A percentile compares a stretch with the other conserved stretches of the same genome.
These are phyloP conservation scores for Oryza officinalis DNA, from an alignment of 176 grass and related monocot species.

Conservation along the genomic window DNA sequence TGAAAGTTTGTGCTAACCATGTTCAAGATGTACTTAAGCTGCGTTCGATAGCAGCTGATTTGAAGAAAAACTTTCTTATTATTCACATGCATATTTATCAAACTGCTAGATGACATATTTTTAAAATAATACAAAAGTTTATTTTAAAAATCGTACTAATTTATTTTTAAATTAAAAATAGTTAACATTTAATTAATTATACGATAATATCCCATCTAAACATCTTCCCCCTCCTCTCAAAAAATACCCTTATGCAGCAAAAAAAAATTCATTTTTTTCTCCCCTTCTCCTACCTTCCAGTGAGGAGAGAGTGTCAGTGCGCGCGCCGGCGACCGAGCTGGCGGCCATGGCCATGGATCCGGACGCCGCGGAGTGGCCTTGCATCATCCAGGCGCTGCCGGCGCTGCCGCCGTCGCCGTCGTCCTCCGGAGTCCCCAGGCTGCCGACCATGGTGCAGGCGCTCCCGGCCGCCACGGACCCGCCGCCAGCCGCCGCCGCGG, in stretches of 20 bases:
- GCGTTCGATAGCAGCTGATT: too few species aligned
- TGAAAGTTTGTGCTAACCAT: too few species aligned
- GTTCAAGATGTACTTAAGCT: background rate
- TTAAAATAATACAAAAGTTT: too few species aligned
- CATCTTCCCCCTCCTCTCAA: too few species aligned
- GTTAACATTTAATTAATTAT: too few species aligned
- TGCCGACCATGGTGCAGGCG: constrained; percentile 13
- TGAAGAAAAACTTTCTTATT: too few species aligned
- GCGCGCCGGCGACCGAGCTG: too few species aligned
- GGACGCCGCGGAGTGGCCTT: constrained; percentile 26
- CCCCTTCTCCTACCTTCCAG: background rate
- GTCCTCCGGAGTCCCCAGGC: background rate
- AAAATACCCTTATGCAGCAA: background rate
- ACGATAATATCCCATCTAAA: too few species aligned
- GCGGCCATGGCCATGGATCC: constrained; percentile 25
- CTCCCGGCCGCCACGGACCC: constrained; percentile 27
- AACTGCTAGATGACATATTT: too few species aligned
- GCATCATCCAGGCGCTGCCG: constrained; percentile 62
- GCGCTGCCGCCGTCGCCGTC: background rate
- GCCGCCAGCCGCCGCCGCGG: background rate
- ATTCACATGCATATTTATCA: too few species aligned
- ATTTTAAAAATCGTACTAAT: too few species aligned
- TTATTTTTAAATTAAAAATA: too few species aligned
- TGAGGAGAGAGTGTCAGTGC: background rate
- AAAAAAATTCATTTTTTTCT: background rate